These are phyloP conservation scores for Colletotrichum plurivorum DNA, from an alignment of 2,329 filamentous ascomycete genomes.

Conservation along the genomic window DNA sequence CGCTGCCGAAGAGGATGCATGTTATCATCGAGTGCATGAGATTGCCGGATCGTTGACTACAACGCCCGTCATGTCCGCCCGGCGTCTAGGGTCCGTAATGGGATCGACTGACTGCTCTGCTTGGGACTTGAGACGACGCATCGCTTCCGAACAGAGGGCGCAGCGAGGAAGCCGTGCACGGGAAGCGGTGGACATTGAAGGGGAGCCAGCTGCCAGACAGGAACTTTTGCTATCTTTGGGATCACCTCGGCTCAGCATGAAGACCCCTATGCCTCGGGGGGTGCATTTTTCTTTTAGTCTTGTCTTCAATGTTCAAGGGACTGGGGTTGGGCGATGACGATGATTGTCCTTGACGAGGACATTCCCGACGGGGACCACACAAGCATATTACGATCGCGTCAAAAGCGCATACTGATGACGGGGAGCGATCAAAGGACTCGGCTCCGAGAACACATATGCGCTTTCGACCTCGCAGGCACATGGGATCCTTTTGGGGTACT, in stretches of 20 bases:
- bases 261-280: conserved; percentile 13
- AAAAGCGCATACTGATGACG: not conserved
- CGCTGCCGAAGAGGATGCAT: conserved; percentile 20
- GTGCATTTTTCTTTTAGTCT: conserved; percentile 3
- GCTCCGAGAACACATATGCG: not conserved
- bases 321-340: conserved; percentile 2
- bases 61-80: not conserved
- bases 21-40: conserved; percentile 22
- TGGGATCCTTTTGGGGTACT: not conserved
- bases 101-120: not conserved
- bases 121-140: not conserved
- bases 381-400: not conserved
- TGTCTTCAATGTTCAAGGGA: conserved; percentile 33
- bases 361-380: conserved; percentile 2
- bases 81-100: conserved; percentile 1
- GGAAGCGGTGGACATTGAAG: conserved; percentile 20
- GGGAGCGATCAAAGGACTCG: not conserved
- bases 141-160: conserved; percentile 15
- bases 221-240: conserved; percentile 20
- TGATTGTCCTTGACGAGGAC: conserved; percentile 11
- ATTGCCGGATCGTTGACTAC: conserved; percentile 33
- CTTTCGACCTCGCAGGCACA: conserved; percentile 16
- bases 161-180: conserved; percentile 3
- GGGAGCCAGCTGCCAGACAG: not conserved
- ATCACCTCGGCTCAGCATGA: conserved; percentile 10